Conservation (phyloP, 805 yeast genomes). For the Nakazawaea wickerhamii region DNA sequence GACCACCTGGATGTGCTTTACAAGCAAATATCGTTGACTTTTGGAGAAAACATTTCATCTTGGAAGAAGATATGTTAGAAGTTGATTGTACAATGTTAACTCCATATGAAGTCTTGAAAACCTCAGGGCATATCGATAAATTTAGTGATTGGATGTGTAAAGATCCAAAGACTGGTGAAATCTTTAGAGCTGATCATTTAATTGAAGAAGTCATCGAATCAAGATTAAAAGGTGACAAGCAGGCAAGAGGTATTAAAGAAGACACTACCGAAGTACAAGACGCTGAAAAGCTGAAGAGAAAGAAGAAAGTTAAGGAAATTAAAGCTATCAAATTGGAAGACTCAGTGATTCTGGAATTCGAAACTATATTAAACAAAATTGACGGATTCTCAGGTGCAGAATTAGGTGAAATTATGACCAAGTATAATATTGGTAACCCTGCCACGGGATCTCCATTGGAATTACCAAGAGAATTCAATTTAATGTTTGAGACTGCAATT, state of each 20-base stretch:
- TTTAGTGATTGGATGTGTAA: slow-evolving; percentile 99
- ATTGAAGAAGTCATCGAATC: slow-evolving; percentile 97
- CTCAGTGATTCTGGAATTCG: slow-evolving; percentile 71
- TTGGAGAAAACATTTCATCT: slow-evolving; percentile 96
- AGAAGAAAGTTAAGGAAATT: slow-evolving; percentile 94
- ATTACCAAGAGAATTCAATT: slow-evolving; percentile 90
- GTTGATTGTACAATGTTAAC: slow-evolving; percentile 98
- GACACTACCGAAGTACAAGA: slow-evolving; percentile 68
- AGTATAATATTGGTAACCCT: slow-evolving; percentile 86
- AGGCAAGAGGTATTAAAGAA: slow-evolving; percentile 82
- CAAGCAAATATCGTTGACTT: slow-evolving; percentile 92
- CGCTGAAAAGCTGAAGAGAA: slow-evolving; percentile 75
- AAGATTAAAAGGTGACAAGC: slow-evolving; percentile 93
- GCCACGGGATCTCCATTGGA: slow-evolving; percentile 81
- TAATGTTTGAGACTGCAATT: slow-evolving; percentile 98
- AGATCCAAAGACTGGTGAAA: slow-evolving; percentile 93
- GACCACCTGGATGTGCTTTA: slow-evolving; percentile 99
- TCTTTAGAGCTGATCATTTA: slow-evolving; percentile 96
- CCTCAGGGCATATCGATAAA: slow-evolving; percentile 99
- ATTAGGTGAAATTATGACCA: slow-evolving; percentile 81
- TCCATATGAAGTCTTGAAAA: slow-evolving; percentile 94
- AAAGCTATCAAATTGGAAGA: slow-evolving; percentile 85
- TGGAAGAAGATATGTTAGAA: slow-evolving; percentile 98
- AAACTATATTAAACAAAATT: slow-evolving; percentile 81
- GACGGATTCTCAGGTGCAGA: slow-evolving; percentile 94